phyloP scores from a whole-genome alignment of 768 basidiomycete genomes.

The Naganishia vaughanmartiniae region DNA sequence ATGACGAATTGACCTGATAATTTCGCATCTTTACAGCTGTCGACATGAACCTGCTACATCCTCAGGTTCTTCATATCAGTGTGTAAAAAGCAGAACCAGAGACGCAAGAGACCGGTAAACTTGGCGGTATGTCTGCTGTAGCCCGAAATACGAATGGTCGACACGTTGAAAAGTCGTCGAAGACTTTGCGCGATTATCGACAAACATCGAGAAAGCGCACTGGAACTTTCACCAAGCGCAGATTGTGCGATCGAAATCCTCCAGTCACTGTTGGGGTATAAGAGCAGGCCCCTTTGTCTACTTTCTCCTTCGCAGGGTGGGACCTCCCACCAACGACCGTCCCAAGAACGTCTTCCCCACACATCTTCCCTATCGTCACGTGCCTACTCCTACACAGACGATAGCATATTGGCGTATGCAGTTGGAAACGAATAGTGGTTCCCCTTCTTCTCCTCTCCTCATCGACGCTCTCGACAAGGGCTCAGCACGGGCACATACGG shows the following conservation, averaged over 20 bases:
- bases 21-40: no score
- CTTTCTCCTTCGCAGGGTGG: neutral
- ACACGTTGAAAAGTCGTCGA: no score
- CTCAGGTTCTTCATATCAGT: no score
- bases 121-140: no score
- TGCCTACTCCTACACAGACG: constrained; percentile 22
- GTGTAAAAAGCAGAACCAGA: no score
- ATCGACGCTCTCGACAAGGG: constrained; percentile 3
- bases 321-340: constrained; percentile 16
- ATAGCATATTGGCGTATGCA: constrained; percentile 26
- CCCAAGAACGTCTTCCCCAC: constrained; percentile 26
- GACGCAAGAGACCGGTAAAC: no score
- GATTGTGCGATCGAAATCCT: neutral
- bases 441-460: neutral
- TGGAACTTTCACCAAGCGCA: neutral
- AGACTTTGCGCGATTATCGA: no score
- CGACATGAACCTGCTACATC: no score
- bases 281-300: neutral
- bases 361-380: constrained; percentile 24
- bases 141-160: no score
- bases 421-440: constrained; percentile 24
- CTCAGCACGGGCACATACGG: constrained; percentile 20
- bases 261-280: neutral
- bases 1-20: neutral
- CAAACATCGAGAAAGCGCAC: neutral